Evolutionary conservation across 1,139 yeast genomes (phyloP).

Genomic region (Yarrowia galli): DNA sequence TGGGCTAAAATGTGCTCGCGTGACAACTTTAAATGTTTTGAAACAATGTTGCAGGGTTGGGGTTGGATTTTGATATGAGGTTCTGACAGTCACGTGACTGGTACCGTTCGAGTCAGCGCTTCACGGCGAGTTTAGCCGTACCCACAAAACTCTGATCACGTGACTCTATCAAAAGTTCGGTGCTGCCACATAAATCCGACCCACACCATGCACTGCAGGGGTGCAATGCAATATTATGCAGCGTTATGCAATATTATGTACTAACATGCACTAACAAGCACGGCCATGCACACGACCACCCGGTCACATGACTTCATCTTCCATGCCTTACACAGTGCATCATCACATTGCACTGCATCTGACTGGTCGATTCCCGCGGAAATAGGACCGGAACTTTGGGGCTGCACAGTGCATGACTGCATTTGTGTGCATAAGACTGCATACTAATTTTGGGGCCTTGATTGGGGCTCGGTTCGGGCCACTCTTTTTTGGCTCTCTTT

Average conservation of each 20-base stretch:
- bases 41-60: too few species aligned
- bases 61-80: too few species aligned
- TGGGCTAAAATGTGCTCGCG: not conserved
- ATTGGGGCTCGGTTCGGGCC: too few species aligned
- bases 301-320: not conserved
- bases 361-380: not conserved
- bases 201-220: not conserved
- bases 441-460: too few species aligned
- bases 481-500: too few species aligned
- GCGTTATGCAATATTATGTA: not conserved
- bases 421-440: too few species aligned
- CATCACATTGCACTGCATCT: not conserved
- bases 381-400: too few species aligned
- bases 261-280: not conserved
- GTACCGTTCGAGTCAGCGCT: not conserved
- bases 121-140: too few species aligned
- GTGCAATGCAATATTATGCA: not conserved
- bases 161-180: too few species aligned
- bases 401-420: too few species aligned
- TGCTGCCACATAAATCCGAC: not conserved
- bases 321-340: not conserved
- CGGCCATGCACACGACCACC: too few species aligned
- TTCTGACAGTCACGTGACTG: not conserved
- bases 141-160: not conserved
- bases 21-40: not conserved